Evolutionary conservation across 1,284 basidiomycete species (phyloP), one percentile per base, ranked within the genome.

Genomic region (Trametes polyzona): DNA sequence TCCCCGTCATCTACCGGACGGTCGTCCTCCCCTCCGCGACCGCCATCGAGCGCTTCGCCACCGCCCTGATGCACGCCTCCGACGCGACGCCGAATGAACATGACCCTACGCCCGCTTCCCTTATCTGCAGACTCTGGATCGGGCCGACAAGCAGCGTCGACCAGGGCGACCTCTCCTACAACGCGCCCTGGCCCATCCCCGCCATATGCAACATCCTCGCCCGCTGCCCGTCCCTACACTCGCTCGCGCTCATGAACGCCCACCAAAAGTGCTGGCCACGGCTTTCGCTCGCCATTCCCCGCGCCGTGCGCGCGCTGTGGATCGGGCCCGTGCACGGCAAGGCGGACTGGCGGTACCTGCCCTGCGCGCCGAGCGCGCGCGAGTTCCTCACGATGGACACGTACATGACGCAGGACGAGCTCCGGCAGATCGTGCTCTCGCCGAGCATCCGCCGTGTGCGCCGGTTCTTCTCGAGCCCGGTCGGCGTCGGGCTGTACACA

Each of bases 291-390:
- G 64, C 67, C 14, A 64, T 76, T n/a, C 73, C 75, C 1, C n/a
- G 66, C 8, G 65, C 65, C 19, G 59, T 77, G 27, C 58, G 70
- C 17, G 63, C 67, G 21, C 64, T 78, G 21, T 61, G 66, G 19
- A 65, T 76, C 39, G 76, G 74, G 1, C 74, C 75, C 7, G 63
- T 72, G 30, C 74, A 76, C 60, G 75, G 75, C 5, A 58, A 69
- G 14, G 65, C 75, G 44, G 65, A 63, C 52, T 62, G 70, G 19
- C 59, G 67, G 11, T 58, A 69, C 24, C 61, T 76, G n/a, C 65
- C 58, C 11, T 68, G 68, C 40, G 47, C 52, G 10, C 26, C 41
- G 32, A 47, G 48, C n/a, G 71, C 72, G 16, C 61, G 57, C 21
- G 51, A 69, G 40, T 55, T 76, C 57, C 74, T 72, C 11, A 76